Percentiles rank a stretch among this genome's conserved stretches.
Conservation (phyloP, 306 rosid species). For the Ochetophila trinervis region DNA sequence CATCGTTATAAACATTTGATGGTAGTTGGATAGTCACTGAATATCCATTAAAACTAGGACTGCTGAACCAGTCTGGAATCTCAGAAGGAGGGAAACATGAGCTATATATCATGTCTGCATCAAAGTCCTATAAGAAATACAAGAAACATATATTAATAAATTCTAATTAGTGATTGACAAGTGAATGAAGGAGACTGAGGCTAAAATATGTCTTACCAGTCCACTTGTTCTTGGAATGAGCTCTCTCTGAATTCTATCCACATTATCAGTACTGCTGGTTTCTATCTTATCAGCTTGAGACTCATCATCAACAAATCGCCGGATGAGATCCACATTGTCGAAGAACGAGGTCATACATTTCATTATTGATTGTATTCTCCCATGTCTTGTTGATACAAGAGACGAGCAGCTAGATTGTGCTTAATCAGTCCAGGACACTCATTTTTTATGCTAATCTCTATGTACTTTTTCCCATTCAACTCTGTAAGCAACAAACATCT, state of each 20-base stretch:
- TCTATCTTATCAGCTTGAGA: background rate
- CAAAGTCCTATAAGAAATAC: background rate
- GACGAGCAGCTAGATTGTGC: background rate
- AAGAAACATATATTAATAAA: background rate
- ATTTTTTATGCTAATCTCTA: background rate
- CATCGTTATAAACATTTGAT: background rate
- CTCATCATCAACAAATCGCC: background rate
- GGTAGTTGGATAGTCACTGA: conserved; percentile 3
- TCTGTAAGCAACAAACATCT: background rate
- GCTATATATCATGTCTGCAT: background rate
- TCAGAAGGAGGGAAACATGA: background rate
- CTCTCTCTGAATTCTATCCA: background rate
- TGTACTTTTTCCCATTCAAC: background rate
- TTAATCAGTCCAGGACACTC: background rate
- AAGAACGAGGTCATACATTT: conserved; percentile 8
- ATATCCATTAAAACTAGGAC: background rate
- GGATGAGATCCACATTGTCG: background rate
- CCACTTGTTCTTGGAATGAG: too few species aligned
- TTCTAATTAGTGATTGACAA: background rate
- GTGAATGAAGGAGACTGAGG: background rate
- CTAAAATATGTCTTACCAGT: background rate
- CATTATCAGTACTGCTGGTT: background rate
- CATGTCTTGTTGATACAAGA: background rate
- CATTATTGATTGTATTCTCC: background rate
- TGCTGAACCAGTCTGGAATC: background rate